Base-by-base conservation (phyloP, 306 rosid genomes). In the Castanea sativa region DNA sequence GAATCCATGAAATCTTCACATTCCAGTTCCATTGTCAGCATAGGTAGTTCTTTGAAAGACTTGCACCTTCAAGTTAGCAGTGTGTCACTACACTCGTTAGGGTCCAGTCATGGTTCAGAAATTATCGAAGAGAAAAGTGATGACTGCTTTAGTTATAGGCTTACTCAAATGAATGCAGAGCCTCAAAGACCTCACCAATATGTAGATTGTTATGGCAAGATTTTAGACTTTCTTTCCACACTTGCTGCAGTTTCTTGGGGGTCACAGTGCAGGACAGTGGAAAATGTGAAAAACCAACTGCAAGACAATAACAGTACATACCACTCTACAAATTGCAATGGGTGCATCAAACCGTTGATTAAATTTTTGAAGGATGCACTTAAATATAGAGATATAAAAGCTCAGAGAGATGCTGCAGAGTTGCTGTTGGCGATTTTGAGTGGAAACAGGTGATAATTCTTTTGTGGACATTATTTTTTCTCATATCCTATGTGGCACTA, bases 261-360 rank as follows among this genome's bases (percentile, higher is more conserved):
- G 74, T 77, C 76, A 18, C 86, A 73, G 33, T 73, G 82, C 82
- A 82, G 69, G 78, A 69, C 61, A 38, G 79, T 82, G 41, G 64
- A 74, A 6, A 55, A 73, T 45, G 61, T 72, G 55, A 77, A 57
- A 68, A 29, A 65, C 45, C 29, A 73, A 58, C 58, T 82, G 29
- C 32, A 67, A 16, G 71, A 53, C 53, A 57, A 30, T 30, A 70
- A 65, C 6, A 10, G 58, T 5, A 72, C 55, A 57, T 32, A 45
- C 25, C 56, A 33, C 49, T 16, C 52, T 23, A 12, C n/a, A 55
- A 73, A 19, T 73, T 78, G 71, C 21, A 11, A n/a, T 9, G 16
- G 45, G 33, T 53, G 9, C 16, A 20, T 56, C 35, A 58, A 32
- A 35, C 61, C 75, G 9, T 35, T 82, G 74, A 73, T 82, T 76